Evolutionary conservation across 129 eudicot genomes (phyloP).

Genomic region (Escallonia rubra): DNA sequence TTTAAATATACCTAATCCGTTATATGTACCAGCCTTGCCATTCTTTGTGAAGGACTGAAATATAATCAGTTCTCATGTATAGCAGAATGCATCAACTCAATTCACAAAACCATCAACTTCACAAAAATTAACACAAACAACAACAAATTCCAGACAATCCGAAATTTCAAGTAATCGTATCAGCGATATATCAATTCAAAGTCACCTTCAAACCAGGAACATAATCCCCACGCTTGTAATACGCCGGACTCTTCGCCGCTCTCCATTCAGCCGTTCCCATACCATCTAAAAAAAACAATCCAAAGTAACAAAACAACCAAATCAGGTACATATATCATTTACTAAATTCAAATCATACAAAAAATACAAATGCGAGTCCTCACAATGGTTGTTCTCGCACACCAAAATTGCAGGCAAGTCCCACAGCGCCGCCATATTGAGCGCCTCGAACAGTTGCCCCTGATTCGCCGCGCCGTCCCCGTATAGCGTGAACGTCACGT

Average conservation of each 20-base stretch:
- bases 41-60: no score
- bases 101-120: background rate
- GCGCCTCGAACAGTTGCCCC: slow-evolving; percentile 92
- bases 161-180: background rate
- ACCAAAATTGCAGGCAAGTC: slow-evolving; percentile 96
- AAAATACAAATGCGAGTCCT: slow-evolving; percentile 6
- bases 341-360: background rate
- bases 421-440: slow-evolving; percentile 99
- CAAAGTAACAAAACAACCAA: slow-evolving; percentile 10
- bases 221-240: slow-evolving; percentile 97
- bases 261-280: slow-evolving; percentile 99
- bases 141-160: background rate
- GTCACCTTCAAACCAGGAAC: slow-evolving; percentile 97
- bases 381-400: slow-evolving; percentile 98
- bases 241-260: slow-evolving; percentile 94
- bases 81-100: no score
- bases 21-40: no score
- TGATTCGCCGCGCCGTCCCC: slow-evolving; percentile 99
- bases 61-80: no score
- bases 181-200: slow-evolving; percentile 1
- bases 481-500: slow-evolving; percentile 70
- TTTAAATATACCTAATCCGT: no score
- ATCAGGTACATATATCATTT: background rate
- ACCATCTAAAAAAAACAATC: slow-evolving; percentile 57
- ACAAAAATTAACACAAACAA: background rate